A percentile compares a stretch with the other conserved stretches of the same genome.
Evolutionary conservation across 2,329 filamentous ascomycete genomes (phyloP).

Genomic region (Ascochyta rabiei): DNA sequence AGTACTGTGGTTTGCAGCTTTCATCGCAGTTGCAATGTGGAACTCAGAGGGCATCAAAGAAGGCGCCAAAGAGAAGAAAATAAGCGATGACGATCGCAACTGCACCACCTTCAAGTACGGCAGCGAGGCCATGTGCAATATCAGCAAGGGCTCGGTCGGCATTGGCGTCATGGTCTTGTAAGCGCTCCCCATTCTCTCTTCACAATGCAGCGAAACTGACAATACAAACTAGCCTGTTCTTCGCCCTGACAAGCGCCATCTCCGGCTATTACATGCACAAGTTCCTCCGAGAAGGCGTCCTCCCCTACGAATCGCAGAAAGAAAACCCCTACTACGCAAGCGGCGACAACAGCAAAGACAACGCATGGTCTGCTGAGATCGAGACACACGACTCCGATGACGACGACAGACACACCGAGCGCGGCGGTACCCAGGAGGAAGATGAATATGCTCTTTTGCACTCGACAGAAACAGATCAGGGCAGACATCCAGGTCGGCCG

Average conservation of each 20-base stretch:
- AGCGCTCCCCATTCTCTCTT: constrained; percentile 23
- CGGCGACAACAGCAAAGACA: constrained; percentile 47
- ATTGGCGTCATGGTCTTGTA: constrained; percentile 65
- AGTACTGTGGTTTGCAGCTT: constrained; percentile 65
- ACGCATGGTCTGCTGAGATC: constrained; percentile 53
- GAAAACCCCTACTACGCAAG: constrained; percentile 52
- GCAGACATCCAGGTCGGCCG: constrained; percentile 48
- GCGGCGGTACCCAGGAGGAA: constrained; percentile 55
- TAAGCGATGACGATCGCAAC: constrained; percentile 51
- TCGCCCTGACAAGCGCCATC: constrained; percentile 58
- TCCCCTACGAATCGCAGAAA: constrained; percentile 54
- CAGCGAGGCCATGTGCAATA: constrained; percentile 60
- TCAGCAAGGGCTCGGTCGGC: constrained; percentile 62
- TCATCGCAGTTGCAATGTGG: constrained; percentile 62
- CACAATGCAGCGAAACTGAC: background rate
- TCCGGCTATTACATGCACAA: constrained; percentile 62
- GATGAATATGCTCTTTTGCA: constrained; percentile 59
- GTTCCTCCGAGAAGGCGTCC: constrained; percentile 62
- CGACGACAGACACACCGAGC: constrained; percentile 47
- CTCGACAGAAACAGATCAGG: constrained; percentile 47
- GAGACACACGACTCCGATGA: constrained; percentile 48
- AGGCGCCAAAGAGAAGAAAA: constrained; percentile 52
- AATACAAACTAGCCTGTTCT: constrained; percentile 55
- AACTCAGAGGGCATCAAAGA: constrained; percentile 60
- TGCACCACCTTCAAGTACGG: constrained; percentile 64